These are phyloP conservation scores for Leishmania aethiopica DNA, from an alignment of 208 protist species.

Conservation along the genomic window DNA sequence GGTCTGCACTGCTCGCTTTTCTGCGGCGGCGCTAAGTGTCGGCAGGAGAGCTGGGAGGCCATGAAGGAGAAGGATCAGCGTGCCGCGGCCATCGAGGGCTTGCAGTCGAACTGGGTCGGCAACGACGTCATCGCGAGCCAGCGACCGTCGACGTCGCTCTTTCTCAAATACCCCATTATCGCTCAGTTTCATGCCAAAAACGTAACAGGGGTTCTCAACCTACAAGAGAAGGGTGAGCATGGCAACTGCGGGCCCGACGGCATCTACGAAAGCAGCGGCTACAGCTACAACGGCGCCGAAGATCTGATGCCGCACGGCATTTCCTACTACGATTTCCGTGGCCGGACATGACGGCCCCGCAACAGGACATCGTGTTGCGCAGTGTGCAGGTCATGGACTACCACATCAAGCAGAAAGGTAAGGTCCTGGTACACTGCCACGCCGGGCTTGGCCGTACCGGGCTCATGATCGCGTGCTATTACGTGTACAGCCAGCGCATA, in stretches of 20 bases:
- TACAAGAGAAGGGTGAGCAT: conserved; percentile 93
- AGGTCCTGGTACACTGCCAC: conserved; percentile 93
- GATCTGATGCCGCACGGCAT: conserved; percentile 90
- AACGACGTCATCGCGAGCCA: conserved; percentile 88
- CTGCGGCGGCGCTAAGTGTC: conserved; percentile 81
- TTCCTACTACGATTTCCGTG: conserved; percentile 92
- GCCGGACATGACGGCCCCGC: conserved; percentile 91
- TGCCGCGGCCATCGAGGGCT: conserved; percentile 78
- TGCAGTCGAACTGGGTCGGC: conserved; percentile 91
- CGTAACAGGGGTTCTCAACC: conserved; percentile 87
- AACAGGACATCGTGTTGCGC: conserved; percentile 87
- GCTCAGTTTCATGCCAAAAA: conserved; percentile 78
- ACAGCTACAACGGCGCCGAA: conserved; percentile 88
- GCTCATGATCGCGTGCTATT: conserved; percentile 92
- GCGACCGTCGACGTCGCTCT: conserved; percentile 83
- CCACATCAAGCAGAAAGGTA: conserved; percentile 84
- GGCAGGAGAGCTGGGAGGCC: conserved; percentile 80
- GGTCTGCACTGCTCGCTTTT: conserved; percentile 83
- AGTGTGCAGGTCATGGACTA: conserved; percentile 93
- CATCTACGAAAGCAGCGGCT: conserved; percentile 82
- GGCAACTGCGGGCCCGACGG: conserved; percentile 90
- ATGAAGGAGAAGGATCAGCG: conserved; percentile 50
- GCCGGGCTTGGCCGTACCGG: conserved; percentile 91
- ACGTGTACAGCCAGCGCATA: conserved; percentile 84
- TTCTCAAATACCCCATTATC: conserved; percentile 86